A percentile compares a stretch with the other conserved stretches of the same genome.
Evolutionary conservation across 345 rosid species (phyloP).

Genomic region (Lenwebbia sp.): DNA sequence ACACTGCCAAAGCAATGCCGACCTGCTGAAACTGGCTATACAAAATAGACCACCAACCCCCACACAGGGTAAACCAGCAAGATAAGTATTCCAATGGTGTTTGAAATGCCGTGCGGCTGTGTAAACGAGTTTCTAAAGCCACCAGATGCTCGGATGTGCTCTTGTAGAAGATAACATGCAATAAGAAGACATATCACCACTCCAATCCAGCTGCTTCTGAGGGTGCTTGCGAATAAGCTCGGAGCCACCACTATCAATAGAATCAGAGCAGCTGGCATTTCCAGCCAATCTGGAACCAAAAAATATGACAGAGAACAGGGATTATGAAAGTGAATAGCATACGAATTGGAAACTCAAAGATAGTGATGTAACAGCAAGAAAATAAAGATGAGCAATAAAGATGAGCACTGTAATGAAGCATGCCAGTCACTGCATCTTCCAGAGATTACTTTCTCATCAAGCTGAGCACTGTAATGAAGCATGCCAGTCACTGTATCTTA

Average conservation of each 20-base stretch:
- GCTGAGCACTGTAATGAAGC: neutral
- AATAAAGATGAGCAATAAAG: neutral
- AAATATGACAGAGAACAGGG: neutral
- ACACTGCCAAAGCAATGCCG: neutral
- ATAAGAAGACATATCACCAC: constrained; percentile 55
- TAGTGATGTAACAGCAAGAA: neutral
- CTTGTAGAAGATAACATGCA: constrained; percentile 86
- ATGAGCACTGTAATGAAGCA: neutral
- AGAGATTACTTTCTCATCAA: neutral
- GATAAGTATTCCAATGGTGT: constrained; percentile 71
- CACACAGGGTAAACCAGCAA: constrained; percentile 75
- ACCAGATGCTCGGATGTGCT: constrained; percentile 94
- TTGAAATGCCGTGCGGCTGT: constrained; percentile 58
- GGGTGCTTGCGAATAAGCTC: constrained; percentile 42
- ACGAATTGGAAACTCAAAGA: neutral
- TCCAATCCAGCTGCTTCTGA: constrained; percentile 54
- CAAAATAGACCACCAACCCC: constrained; percentile 47
- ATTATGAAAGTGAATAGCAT: neutral
- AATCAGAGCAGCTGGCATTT: constrained; percentile 73
- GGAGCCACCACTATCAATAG: constrained; percentile 82
- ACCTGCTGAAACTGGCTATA: constrained; percentile 12
- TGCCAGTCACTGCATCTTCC: neutral
- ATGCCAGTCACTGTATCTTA: neutral
- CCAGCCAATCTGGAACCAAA: constrained; percentile 47
- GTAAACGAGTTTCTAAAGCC: constrained; percentile 89